Evolutionary conservation across 179 eudicot species (phyloP).

Genomic region (Sideroxylon spinosum): DNA sequence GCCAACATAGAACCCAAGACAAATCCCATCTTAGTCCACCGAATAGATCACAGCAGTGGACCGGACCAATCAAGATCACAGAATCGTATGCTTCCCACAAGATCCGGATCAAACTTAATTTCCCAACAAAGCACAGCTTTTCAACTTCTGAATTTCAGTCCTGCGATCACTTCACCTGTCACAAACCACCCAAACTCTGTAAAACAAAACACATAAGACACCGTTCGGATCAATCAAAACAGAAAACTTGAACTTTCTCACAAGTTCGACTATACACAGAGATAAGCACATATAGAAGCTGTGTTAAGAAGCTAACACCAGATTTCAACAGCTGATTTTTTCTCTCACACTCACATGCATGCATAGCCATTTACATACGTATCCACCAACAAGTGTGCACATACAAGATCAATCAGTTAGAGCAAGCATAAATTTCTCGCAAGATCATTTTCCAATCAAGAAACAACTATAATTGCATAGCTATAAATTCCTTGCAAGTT

Average conservation of each 20-base stretch:
- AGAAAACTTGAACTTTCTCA: neutral
- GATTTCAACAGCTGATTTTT: neutral
- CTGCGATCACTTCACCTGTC: neutral
- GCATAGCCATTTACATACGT: neutral
- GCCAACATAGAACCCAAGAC: conserved; percentile 33
- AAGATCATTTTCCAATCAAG: neutral
- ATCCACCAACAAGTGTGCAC: neutral
- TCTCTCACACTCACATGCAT: neutral
- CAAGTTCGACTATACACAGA: neutral
- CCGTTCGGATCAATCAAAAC: neutral
- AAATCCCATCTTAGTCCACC: conserved; percentile 39
- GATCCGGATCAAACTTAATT: neutral
- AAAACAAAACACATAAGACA: neutral
- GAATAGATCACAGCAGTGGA: neutral
- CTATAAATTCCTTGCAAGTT: neutral
- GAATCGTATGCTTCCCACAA: neutral
- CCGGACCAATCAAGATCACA: neutral
- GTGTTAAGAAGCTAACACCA: neutral
- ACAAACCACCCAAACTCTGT: conserved; percentile 6
- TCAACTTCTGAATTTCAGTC: conserved; percentile 14
- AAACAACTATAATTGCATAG: neutral
- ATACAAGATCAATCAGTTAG: neutral
- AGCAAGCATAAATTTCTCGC: neutral
- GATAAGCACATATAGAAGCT: neutral
- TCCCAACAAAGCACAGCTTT: neutral